Evolutionary conservation across 495 filamentous ascomycete genomes (phyloP), one percentile per base, ranked within the genome.

Genomic region (Neurospora sp.): DNA sequence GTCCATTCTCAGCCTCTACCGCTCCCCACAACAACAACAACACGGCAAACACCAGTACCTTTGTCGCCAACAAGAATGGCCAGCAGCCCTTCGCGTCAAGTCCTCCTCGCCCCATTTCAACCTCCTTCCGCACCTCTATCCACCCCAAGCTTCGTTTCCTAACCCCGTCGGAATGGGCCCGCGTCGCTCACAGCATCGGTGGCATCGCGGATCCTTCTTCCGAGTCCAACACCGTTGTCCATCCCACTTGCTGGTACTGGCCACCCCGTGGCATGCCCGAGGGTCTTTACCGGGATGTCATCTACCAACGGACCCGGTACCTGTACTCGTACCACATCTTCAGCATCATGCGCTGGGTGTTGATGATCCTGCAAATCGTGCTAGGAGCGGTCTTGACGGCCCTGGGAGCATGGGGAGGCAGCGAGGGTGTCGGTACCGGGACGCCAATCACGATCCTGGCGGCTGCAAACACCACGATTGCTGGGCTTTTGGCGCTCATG

Each of bases 401-500:
- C 0, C 79, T 86, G 39, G 84, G 84, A 1, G 82, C 82, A 2
- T 40, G 81, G 27, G 44, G 79, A 3, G 31, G 42, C 10, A 77
- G 75, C 31, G 14, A 78, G 5, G 79, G 79, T 1, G 31, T 48
- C 16, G 76, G 75, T 23, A n/a, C 77, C 4, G 79, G 80, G 16
- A 80, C 75, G 2, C 76, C 79, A 39, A 84, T 86, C 59, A 88
- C 85, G 2, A 72, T 83, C 16, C 78, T 87, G 5, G 86, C 84
- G 2, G 85, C 84, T 14, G 71, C 84, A 70, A 87, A 86, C 76
- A 88, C 86, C 0, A 77, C 85, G 23, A 76, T 83, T 8, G 85
- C 85, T 23, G 86, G 86, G 8, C 71, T 88, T 10, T 77, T 88
- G 3, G 86, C 83, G 12, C 73, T 88, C 41, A 71, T 88, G 74